Conservation (phyloP, 257 asterid genomes). For the Nicotiana tomentosiformis region DNA sequence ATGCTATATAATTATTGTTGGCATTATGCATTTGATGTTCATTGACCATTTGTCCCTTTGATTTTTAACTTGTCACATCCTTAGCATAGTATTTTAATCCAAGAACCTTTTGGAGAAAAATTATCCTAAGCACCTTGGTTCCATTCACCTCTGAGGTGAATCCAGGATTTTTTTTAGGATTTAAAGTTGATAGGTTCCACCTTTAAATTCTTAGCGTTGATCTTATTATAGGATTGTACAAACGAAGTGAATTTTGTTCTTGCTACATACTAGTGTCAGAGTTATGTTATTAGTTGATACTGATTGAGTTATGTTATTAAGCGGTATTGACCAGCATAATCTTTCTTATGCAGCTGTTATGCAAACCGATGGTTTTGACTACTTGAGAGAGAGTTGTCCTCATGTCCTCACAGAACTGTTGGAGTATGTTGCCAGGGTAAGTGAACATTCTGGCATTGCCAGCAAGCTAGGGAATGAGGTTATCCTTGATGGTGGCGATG, state of each 20-base stretch:
- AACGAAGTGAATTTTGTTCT: not conserved
- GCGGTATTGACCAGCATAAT: not conserved
- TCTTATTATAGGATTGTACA: not conserved
- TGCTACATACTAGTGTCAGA: not conserved
- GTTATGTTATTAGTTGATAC: not conserved
- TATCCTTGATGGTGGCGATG: slow-evolving; percentile 62
- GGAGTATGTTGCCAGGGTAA: slow-evolving; percentile 82
- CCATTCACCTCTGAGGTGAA: not conserved
- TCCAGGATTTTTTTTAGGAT: no score
- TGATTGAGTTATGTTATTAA: not conserved
- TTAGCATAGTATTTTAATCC: not conserved
- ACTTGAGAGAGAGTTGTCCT: slow-evolving; percentile 91
- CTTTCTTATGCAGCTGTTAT: slow-evolving; percentile 70
- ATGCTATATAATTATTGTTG: not conserved
- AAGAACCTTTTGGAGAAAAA: no score
- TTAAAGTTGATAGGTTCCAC: no score
- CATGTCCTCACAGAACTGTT: slow-evolving; percentile 67
- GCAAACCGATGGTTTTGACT: slow-evolving; percentile 93
- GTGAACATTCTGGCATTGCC: slow-evolving; percentile 41
- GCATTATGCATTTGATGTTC: not conserved
- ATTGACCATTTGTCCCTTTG: not conserved
- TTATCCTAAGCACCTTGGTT: not conserved
- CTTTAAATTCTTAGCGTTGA: no score
- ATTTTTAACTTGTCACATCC: not conserved
- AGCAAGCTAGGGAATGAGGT: slow-evolving; percentile 60